A percentile compares a stretch with the other conserved stretches of the same genome.
Conservation (phyloP, 73 alveolate genomes). For the Effrenium voratum region DNA sequence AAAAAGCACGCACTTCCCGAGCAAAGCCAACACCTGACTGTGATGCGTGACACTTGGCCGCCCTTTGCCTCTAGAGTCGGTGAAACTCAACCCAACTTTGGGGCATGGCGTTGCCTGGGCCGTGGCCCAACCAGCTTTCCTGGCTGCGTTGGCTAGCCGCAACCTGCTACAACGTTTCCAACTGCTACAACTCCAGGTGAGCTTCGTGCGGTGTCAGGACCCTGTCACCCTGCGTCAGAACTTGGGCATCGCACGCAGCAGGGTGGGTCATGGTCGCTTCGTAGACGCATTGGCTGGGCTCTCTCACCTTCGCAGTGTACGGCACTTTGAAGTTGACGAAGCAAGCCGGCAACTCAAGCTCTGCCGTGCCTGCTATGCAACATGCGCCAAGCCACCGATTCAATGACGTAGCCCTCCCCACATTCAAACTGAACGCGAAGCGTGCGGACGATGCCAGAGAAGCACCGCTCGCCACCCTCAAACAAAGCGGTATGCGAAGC, state of each 20-base stretch:
- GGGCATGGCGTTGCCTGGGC: no score
- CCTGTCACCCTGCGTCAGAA: neutral
- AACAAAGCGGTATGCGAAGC: slow-evolving; percentile 43
- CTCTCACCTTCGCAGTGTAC: slow-evolving; percentile 4
- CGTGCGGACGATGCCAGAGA: slow-evolving; percentile 79
- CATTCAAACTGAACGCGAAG: slow-evolving; percentile 66
- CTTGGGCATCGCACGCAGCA: slow-evolving; percentile 78
- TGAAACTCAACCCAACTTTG: no score
- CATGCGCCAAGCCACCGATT: neutral
- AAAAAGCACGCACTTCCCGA: no score
- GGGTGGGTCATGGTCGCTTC: slow-evolving; percentile 93
- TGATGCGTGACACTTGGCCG: no score
- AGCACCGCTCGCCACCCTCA: slow-evolving; percentile 82
- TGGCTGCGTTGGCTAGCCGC: no score
- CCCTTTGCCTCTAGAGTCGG: no score
- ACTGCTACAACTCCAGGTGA: slow-evolving; percentile 49
- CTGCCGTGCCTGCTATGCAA: neutral
- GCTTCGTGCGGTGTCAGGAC: slow-evolving; percentile 49
- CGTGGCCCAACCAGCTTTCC: no score
- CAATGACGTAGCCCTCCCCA: slow-evolving; percentile 68
- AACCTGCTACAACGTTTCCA: neutral
- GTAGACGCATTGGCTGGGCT: slow-evolving; percentile 89
- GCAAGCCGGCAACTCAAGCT: neutral
- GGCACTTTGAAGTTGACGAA: no score
- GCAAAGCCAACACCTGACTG: no score